Evolutionary conservation across 1,284 basidiomycete genomes (phyloP).

Genomic region (Microbotryum scabiosae): DNA sequence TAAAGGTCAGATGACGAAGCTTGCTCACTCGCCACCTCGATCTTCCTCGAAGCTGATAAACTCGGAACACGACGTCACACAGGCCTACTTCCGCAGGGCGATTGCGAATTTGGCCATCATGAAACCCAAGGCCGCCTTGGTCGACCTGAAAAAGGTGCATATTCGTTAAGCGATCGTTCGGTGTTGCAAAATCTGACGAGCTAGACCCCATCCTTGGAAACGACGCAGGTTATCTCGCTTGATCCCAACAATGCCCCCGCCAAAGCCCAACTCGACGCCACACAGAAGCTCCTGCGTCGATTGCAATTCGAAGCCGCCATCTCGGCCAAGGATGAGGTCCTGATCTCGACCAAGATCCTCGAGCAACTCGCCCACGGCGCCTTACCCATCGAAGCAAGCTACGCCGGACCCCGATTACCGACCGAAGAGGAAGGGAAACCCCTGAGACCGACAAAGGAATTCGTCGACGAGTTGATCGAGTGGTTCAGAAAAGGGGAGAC

Average conservation of each 20-base stretch:
- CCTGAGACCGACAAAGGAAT: slow-evolving; percentile 56
- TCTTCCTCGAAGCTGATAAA: neutral
- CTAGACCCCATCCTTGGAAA: neutral
- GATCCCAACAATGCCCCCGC: slow-evolving; percentile 82
- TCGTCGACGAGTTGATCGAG: slow-evolving; percentile 76
- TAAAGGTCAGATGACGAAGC: slow-evolving; percentile 57
- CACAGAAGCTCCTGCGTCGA: slow-evolving; percentile 75
- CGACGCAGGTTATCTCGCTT: slow-evolving; percentile 53
- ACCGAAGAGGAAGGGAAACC: slow-evolving; percentile 43
- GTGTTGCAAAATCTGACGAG: too few relatives aligned
- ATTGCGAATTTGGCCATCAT: slow-evolving; percentile 85
- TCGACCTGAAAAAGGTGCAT: slow-evolving; percentile 67
- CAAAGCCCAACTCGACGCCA: slow-evolving; percentile 70
- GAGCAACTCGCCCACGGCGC: slow-evolving; percentile 69
- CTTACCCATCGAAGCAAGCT: slow-evolving; percentile 55
- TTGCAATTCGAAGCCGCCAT: slow-evolving; percentile 38
- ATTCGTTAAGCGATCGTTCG: neutral
- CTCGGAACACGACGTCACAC: slow-evolving; percentile 44
- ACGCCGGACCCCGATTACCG: slow-evolving; percentile 57
- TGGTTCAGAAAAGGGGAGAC: slow-evolving; percentile 89
- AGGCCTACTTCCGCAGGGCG: slow-evolving; percentile 57
- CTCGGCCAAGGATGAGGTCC: slow-evolving; percentile 24
- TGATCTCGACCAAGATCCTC: slow-evolving; percentile 43
- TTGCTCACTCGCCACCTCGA: neutral
- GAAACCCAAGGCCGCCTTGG: slow-evolving; percentile 70